phyloP scores from a whole-genome alignment of 208 protist genomes.

The Porcisia hertigi region DNA sequence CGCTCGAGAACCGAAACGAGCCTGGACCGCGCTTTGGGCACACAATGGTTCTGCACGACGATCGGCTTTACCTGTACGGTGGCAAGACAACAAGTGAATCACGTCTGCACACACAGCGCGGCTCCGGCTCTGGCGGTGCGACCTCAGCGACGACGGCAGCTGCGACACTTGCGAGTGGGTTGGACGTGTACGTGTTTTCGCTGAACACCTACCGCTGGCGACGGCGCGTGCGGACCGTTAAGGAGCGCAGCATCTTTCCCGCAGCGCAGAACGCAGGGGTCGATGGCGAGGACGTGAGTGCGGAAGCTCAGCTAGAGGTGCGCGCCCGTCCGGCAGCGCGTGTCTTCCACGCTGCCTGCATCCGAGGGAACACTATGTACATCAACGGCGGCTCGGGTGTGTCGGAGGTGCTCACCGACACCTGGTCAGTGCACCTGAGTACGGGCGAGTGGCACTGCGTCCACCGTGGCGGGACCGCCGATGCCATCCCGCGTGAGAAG shows the following conservation, averaged over 20 bases:
- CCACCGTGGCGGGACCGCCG: slow-evolving; percentile 60
- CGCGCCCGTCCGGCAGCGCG: slow-evolving; percentile 32
- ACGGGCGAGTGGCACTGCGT: slow-evolving; percentile 57
- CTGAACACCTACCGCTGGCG: slow-evolving; percentile 57
- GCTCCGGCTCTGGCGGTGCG: background rate
- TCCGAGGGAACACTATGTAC: slow-evolving; percentile 56
- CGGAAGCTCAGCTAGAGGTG: background rate
- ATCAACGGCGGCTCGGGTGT: slow-evolving; percentile 67
- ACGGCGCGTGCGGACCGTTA: slow-evolving; percentile 14
- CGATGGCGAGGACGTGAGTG: background rate
- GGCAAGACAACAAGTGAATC: slow-evolving; percentile 45
- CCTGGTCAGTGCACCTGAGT: slow-evolving; percentile 66
- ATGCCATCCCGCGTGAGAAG: slow-evolving; percentile 64
- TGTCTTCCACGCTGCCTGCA: slow-evolving; percentile 66
- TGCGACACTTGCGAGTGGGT: slow-evolving; percentile 15
- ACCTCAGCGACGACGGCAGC: slow-evolving; percentile 5
- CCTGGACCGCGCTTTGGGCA: slow-evolving; percentile 71
- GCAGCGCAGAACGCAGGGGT: slow-evolving; percentile 5
- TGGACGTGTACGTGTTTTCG: slow-evolving; percentile 48
- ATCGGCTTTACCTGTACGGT: slow-evolving; percentile 78
- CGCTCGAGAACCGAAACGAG: slow-evolving; percentile 51
- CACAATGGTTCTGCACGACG: slow-evolving; percentile 67
- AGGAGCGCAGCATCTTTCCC: background rate
- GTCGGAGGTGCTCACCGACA: slow-evolving; percentile 51
- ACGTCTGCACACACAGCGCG: slow-evolving; percentile 11